These are phyloP conservation scores for Cyberlindnera petersonii DNA, from an alignment of 805 yeast genomes.

Conservation along the genomic window DNA sequence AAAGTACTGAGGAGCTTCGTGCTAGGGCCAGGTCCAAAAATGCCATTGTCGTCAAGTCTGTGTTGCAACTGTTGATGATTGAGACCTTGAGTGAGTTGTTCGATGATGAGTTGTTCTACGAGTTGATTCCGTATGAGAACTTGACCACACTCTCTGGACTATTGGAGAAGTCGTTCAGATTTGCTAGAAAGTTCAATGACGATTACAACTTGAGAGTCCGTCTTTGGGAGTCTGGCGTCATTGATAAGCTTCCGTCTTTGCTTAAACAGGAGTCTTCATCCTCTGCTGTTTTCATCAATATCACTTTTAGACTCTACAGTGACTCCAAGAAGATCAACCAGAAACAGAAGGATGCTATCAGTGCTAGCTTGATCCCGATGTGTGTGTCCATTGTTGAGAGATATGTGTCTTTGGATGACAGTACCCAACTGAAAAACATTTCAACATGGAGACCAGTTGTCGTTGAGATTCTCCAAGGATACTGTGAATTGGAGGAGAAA, in stretches of 20 bases:
- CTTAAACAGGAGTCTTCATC: slow-evolving; percentile 89
- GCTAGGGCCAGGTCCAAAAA: slow-evolving; percentile 55
- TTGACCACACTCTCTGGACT: slow-evolving; percentile 56
- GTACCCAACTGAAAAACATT: slow-evolving; percentile 72
- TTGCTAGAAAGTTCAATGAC: slow-evolving; percentile 83
- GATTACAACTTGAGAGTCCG: slow-evolving; percentile 85
- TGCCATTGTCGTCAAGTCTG: slow-evolving; percentile 86
- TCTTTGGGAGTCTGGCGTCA: slow-evolving; percentile 87
- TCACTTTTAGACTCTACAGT: slow-evolving; percentile 75
- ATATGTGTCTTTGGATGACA: slow-evolving; percentile 68
- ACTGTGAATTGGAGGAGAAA: slow-evolving; percentile 65
- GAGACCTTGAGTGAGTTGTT: slow-evolving; percentile 80
- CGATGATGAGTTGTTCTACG: slow-evolving; percentile 65
- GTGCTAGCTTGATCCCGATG: slow-evolving; percentile 56
- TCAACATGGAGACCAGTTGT: slow-evolving; percentile 91
- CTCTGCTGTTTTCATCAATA: slow-evolving; percentile 78
- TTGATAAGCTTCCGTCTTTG: slow-evolving; percentile 87
- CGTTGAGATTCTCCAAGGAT: slow-evolving; percentile 80
- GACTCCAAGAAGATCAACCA: slow-evolving; percentile 50
- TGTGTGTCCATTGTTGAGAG: slow-evolving; percentile 69
- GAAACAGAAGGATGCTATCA: slow-evolving; percentile 46
- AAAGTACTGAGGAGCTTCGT: slow-evolving; percentile 36
- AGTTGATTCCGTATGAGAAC: slow-evolving; percentile 60
- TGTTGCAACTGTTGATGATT: slow-evolving; percentile 82
- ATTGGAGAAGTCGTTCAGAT: slow-evolving; percentile 66